phyloP scores from a whole-genome alignment of 768 basidiomycete genomes.

The Phanerochaete sordida region DNA sequence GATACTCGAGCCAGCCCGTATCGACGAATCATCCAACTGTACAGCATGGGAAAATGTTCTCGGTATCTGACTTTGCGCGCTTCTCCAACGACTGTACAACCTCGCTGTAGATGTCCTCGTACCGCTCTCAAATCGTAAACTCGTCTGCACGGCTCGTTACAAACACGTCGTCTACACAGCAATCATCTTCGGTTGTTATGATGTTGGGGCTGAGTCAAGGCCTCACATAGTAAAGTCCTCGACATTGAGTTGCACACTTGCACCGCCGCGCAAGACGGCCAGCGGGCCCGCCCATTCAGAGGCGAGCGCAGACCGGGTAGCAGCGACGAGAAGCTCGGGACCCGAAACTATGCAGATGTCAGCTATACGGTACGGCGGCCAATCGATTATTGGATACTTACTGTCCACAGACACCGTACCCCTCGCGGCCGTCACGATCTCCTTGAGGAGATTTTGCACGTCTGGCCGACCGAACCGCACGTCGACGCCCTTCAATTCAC shows the following conservation, averaged over 20 bases:
- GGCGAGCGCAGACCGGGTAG: slow-evolving; percentile 1
- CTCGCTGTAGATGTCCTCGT: too few species aligned
- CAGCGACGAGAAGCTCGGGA: slow-evolving; percentile 3
- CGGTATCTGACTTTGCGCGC: too few species aligned
- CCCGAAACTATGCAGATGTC: slow-evolving; percentile 3
- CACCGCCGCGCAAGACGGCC: slow-evolving; percentile 15
- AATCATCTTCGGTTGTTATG: too few species aligned
- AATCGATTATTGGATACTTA: slow-evolving; percentile 8
- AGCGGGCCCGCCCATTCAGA: slow-evolving; percentile 4
- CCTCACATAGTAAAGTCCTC: slow-evolving; percentile 12
- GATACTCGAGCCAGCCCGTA: too few species aligned
- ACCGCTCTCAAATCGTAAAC: too few species aligned
- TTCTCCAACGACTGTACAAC: too few species aligned
- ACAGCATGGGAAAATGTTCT: too few species aligned
- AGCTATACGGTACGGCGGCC: neutral
- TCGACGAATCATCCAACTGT: too few species aligned
- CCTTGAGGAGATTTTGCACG: slow-evolving; percentile 21
- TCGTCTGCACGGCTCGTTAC: too few species aligned
- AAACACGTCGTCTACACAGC: too few species aligned
- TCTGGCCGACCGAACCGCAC: slow-evolving; percentile 22
- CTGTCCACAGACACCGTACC: slow-evolving; percentile 30
- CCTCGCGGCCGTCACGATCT: slow-evolving; percentile 17
- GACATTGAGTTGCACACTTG: slow-evolving; percentile 9
- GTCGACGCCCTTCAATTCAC: slow-evolving; percentile 9
- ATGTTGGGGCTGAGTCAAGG: too few species aligned